A percentile compares a stretch with the other conserved stretches of the same genome.
These are phyloP conservation scores for Pestalotiopsis sp. DNA, from an alignment of 2,329 filamentous ascomycete genomes.

Conservation along the genomic window DNA sequence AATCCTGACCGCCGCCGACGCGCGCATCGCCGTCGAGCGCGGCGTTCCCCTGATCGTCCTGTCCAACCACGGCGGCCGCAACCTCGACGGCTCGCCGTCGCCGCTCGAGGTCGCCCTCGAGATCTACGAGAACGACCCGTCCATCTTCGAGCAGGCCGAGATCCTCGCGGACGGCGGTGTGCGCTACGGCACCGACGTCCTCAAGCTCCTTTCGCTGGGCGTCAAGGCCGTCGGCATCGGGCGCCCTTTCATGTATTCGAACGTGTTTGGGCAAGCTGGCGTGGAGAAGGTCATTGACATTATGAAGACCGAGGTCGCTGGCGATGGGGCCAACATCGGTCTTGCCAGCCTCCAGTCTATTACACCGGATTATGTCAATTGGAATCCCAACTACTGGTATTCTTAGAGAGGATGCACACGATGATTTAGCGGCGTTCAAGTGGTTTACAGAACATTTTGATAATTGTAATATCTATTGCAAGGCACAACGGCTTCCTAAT, in stretches of 20 bases:
- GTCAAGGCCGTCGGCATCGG: slow-evolving; percentile 42
- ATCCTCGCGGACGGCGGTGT: slow-evolving; percentile 38
- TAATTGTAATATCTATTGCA: no score
- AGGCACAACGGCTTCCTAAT: no score
- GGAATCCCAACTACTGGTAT: slow-evolving; percentile 17
- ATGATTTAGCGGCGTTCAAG: background rate
- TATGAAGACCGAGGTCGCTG: slow-evolving; percentile 44
- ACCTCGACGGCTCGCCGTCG: slow-evolving; percentile 33
- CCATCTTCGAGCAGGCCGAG: slow-evolving; percentile 32
- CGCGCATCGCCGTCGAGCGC: slow-evolving; percentile 27
- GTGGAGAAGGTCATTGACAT: slow-evolving; percentile 44
- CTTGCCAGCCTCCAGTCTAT: slow-evolving; percentile 29
- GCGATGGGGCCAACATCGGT: slow-evolving; percentile 32
- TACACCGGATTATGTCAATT: slow-evolving; percentile 21
- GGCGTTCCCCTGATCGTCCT: slow-evolving; percentile 34
- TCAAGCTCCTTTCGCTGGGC: slow-evolving; percentile 37
- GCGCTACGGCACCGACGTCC: slow-evolving; percentile 34
- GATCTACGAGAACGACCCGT: slow-evolving; percentile 29
- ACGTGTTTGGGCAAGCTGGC: slow-evolving; percentile 47
- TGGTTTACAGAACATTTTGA: no score
- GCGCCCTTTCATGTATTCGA: slow-evolving; percentile 49
- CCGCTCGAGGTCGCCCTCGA: slow-evolving; percentile 34
- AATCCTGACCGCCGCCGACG: slow-evolving; percentile 37
- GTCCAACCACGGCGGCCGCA: slow-evolving; percentile 39
- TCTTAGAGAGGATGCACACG: slow-evolving; percentile 1